Evolutionary conservation across 495 filamentous ascomycete species (phyloP).

Genomic region (Physcia stellaris): DNA sequence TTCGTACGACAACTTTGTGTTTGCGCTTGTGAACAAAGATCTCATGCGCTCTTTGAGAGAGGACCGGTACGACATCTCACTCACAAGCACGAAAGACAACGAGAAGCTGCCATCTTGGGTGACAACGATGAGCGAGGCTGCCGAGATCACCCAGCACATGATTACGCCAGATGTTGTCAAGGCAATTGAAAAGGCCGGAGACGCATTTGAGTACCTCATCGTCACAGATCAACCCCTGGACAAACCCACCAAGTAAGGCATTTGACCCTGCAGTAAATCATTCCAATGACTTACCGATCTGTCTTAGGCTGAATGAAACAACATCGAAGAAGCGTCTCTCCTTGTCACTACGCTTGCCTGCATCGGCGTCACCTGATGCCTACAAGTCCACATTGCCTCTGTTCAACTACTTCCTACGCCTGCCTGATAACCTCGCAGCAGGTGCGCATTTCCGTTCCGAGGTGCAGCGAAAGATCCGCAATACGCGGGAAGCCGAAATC

Average conservation of each 20-base stretch:
- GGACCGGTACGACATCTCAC: constrained; percentile 85
- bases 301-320: constrained; percentile 66
- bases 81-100: constrained; percentile 86
- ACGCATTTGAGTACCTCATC: constrained; percentile 75
- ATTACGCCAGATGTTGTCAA: constrained; percentile 73
- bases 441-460: constrained; percentile 77
- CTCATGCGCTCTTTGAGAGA: constrained; percentile 79
- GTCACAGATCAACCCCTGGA: constrained; percentile 83
- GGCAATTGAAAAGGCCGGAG: constrained; percentile 67
- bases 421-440: constrained; percentile 66
- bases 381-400: constrained; percentile 59
- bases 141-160: constrained; percentile 81
- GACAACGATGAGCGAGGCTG: constrained; percentile 91
- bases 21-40: constrained; percentile 90
- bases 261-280: constrained; percentile 1
- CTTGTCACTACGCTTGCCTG: constrained; percentile 59
- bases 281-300: no score
- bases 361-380: constrained; percentile 33
- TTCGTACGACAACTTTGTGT: constrained; percentile 81
- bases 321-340: constrained; percentile 73
- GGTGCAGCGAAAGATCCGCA: constrained; percentile 69
- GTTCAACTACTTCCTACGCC: constrained; percentile 69
- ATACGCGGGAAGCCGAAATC: constrained; percentile 68
- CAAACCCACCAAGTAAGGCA: constrained; percentile 77
- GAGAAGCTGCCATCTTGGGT: constrained; percentile 81